These are phyloP conservation scores for Quercus phellos DNA, from an alignment of 331 rosid species.

Conservation along the genomic window DNA sequence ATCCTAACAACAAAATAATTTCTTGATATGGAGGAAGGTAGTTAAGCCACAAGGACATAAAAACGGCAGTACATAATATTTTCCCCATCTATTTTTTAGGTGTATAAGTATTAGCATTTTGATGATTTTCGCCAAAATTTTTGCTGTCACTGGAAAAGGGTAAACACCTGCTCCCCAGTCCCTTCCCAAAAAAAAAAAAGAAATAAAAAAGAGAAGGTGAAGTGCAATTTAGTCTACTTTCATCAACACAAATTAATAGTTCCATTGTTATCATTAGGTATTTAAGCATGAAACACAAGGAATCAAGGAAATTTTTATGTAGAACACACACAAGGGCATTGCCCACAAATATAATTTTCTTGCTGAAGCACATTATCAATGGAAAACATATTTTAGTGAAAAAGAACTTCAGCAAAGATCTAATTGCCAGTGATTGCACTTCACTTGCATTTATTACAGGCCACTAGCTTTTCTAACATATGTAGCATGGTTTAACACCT, in stretches of 20 bases:
- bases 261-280: too few relatives aligned
- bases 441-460: neutral
- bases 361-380: neutral
- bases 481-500: neutral
- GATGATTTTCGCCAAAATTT: neutral
- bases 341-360: neutral
- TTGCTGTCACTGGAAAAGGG: too few relatives aligned
- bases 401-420: neutral
- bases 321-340: neutral
- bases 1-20: neutral
- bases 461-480: neutral
- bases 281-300: too few relatives aligned
- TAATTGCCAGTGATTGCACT: neutral
- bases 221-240: too few relatives aligned
- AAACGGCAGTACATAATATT: neutral
- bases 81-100: neutral
- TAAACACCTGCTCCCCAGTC: too few relatives aligned
- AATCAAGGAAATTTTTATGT: neutral
- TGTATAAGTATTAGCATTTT: neutral
- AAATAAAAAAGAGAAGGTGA: too few relatives aligned
- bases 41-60: neutral
- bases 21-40: neutral
- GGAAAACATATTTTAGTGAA: neutral
- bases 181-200: too few relatives aligned
- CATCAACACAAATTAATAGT: too few relatives aligned